phyloP scores from a whole-genome alignment of 139 green algal species.

The Marvania coccoides region DNA sequence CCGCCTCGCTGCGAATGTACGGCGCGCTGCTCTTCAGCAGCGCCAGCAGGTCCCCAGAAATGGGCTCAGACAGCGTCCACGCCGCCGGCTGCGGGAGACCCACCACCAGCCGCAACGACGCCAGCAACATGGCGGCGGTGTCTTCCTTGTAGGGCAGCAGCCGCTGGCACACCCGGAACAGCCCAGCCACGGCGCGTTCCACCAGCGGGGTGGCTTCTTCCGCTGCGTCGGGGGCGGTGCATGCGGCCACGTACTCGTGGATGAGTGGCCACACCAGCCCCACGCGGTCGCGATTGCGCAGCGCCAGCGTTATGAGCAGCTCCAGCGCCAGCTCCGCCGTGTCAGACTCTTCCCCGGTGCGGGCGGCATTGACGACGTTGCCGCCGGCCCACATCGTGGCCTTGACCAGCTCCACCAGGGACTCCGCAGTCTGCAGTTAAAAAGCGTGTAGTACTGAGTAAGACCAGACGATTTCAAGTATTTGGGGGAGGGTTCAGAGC shows the following conservation, averaged over 20 bases:
- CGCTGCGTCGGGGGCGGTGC: not conserved
- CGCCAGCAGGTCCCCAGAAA: constrained; percentile 58
- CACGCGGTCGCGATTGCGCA: constrained; percentile 86
- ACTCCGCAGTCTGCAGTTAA: constrained; percentile 40
- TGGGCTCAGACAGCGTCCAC: constrained; percentile 53
- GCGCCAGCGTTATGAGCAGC: constrained; percentile 75
- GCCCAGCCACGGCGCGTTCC: constrained; percentile 71
- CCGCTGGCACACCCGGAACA: constrained; percentile 76
- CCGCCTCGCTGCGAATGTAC: constrained; percentile 61
- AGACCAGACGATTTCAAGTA: not conserved
- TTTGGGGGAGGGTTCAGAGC: no score
- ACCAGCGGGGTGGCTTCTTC: constrained; percentile 40
- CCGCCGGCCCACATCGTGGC: constrained; percentile 67
- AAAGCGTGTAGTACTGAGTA: not conserved
- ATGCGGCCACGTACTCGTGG: constrained; percentile 56
- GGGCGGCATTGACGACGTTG: constrained; percentile 22
- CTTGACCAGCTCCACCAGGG: constrained; percentile 66
- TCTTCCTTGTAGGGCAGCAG: constrained; percentile 88
- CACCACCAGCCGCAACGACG: not conserved
- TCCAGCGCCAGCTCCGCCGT: constrained; percentile 63
- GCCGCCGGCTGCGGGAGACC: not conserved
- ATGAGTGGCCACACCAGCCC: constrained; percentile 74
- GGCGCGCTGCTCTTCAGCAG: constrained; percentile 54
- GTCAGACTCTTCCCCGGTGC: constrained; percentile 42
- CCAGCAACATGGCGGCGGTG: constrained; percentile 73